Conservation (phyloP, 169 alveolate species). For the Theileria orientalis region DNA sequence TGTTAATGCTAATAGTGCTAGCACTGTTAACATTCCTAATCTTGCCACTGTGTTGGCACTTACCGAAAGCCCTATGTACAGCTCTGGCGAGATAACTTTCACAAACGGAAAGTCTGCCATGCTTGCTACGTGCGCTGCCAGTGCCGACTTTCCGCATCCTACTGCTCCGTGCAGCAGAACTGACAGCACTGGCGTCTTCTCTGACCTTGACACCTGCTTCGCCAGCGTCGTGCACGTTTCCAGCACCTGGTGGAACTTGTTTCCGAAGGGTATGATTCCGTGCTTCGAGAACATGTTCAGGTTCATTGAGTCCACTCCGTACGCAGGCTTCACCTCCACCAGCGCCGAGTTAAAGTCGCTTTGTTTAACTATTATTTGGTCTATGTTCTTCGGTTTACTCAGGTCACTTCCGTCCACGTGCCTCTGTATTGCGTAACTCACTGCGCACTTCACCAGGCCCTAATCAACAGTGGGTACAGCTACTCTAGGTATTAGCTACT, state of each 20-base stretch:
- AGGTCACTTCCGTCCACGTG: constrained; percentile 81
- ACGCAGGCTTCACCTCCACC: constrained; percentile 95
- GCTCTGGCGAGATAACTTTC: constrained; percentile 94
- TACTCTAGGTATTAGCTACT: not conserved
- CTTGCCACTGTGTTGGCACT: not conserved
- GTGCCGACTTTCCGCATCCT: constrained; percentile 97
- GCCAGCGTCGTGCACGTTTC: constrained; percentile 76
- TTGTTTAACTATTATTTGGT: constrained; percentile 75
- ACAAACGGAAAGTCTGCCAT: constrained; percentile 94
- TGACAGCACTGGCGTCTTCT: constrained; percentile 87
- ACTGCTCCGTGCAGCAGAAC: constrained; percentile 91
- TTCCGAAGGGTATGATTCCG: constrained; percentile 89
- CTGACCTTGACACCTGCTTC: constrained; percentile 80
- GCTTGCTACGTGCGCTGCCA: constrained; percentile 95
- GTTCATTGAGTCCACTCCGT: constrained; percentile 85
- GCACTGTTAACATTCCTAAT: not conserved
- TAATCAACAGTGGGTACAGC: not conserved
- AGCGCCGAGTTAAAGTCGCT: constrained; percentile 92
- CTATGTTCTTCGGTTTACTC: constrained; percentile 80
- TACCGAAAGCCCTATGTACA: constrained; percentile 92
- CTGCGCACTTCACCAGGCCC: constrained; percentile 92
- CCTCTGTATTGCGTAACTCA: constrained; percentile 92
- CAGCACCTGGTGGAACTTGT: constrained; percentile 81
- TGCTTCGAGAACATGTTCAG: constrained; percentile 79
- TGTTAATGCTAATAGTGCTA: too few relatives aligned